Conservation (phyloP, 495 filamentous ascomycete species). For the Aspergillus ellipticus region DNA sequence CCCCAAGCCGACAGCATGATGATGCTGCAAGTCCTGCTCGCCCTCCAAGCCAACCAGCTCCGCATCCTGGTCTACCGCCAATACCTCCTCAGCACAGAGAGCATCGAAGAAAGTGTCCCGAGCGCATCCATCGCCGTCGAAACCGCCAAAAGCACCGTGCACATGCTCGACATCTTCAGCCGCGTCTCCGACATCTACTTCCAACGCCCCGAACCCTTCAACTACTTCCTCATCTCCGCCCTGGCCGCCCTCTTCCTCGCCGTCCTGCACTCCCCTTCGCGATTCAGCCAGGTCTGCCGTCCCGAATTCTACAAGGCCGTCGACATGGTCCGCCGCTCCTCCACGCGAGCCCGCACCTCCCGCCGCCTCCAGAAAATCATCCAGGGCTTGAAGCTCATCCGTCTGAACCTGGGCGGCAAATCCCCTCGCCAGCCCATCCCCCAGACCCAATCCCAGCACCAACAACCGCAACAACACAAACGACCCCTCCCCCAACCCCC, state of each 20-base stretch:
- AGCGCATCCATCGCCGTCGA: constrained; percentile 64
- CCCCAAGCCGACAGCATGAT: constrained; percentile 29
- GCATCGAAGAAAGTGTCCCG: constrained; percentile 61
- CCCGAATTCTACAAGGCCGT: constrained; percentile 79
- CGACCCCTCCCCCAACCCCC: constrained; percentile 6
- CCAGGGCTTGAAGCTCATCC: constrained; percentile 35
- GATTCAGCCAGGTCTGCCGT: constrained; percentile 64
- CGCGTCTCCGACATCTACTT: constrained; percentile 70
- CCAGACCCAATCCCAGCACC: not conserved
- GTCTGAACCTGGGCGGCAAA: constrained; percentile 18
- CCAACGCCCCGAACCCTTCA: constrained; percentile 72
- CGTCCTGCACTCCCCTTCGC: constrained; percentile 68
- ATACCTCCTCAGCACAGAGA: constrained; percentile 65
- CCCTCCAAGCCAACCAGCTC: constrained; percentile 72
- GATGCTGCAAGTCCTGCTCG: constrained; percentile 50
- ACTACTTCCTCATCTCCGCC: constrained; percentile 78
- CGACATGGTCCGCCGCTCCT: constrained; percentile 67
- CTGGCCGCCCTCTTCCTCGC: constrained; percentile 77
- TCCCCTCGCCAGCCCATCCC: not conserved
- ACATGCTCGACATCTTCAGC: constrained; percentile 67
- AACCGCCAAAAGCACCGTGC: constrained; percentile 73
- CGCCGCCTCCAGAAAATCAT: constrained; percentile 40
- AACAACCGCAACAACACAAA: not conserved
- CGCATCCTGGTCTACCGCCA: constrained; percentile 78
- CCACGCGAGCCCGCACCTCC: constrained; percentile 34